A percentile compares a stretch with the other conserved stretches of the same genome.
Evolutionary conservation across 78 protist species (phyloP).

Genomic region (Corallochytrium limacisporum): DNA sequence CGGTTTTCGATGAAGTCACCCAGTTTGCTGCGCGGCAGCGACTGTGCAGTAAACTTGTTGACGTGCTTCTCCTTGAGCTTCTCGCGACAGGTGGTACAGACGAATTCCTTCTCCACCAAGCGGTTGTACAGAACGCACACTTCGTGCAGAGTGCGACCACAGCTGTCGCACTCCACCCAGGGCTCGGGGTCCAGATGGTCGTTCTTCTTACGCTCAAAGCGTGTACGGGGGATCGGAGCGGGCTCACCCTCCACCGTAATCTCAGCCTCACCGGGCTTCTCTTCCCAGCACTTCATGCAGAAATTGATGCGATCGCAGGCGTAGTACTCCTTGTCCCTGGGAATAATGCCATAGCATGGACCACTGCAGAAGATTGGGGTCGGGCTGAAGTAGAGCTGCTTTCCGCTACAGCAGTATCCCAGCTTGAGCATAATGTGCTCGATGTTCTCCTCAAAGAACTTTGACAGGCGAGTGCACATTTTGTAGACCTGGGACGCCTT

Average conservation of each 20-base stretch:
- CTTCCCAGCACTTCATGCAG: background rate
- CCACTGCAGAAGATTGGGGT: conserved; percentile 1
- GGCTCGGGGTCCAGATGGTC: too few species aligned
- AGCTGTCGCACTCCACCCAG: background rate
- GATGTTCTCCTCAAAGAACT: background rate
- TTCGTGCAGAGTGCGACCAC: background rate
- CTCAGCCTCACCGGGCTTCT: background rate
- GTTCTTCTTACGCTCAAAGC: too few species aligned
- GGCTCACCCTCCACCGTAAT: background rate
- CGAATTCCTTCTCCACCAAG: background rate
- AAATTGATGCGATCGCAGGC: background rate
- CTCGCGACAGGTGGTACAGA: background rate
- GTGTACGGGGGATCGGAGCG: too few species aligned
- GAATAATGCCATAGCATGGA: background rate
- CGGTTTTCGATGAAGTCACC: background rate
- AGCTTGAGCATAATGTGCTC: background rate
- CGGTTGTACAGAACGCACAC: background rate
- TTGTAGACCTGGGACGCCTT: background rate
- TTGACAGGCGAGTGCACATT: background rate
- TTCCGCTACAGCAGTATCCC: conserved; percentile 20
- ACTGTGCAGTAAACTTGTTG: background rate
- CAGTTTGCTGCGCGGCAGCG: background rate
- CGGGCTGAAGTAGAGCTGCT: background rate
- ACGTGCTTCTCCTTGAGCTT: background rate
- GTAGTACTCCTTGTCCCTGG: background rate